phyloP scores from a whole-genome alignment of 352 stramenopile genomes.

The Globisporangium sylvaticum region DNA sequence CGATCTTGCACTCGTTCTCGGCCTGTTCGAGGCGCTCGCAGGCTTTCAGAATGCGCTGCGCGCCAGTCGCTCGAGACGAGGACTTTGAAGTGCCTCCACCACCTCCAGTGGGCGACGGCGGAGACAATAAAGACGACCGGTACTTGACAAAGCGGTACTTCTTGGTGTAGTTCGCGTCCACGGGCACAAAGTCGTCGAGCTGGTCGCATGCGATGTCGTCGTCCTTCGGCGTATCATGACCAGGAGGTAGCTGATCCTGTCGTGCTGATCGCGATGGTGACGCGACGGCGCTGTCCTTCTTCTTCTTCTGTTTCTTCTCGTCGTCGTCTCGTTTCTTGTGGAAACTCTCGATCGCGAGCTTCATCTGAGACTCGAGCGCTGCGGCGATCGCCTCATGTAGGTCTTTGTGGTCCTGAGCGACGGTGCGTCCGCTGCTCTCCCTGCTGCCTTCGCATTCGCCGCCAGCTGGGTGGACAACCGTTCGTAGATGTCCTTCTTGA shows the following conservation, averaged over 20 bases:
- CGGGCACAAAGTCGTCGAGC: constrained; percentile 44
- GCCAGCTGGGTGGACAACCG: constrained; percentile 43
- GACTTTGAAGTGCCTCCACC: background rate
- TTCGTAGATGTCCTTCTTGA: constrained; percentile 62
- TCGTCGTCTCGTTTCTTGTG: constrained; percentile 20
- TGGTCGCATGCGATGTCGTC: constrained; percentile 38
- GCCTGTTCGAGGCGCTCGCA: constrained; percentile 50
- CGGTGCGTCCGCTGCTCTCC: constrained; percentile 2
- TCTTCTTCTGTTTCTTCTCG: constrained; percentile 7
- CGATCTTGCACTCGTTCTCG: constrained; percentile 40
- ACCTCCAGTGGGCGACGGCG: constrained; percentile 12
- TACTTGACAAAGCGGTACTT: constrained; percentile 47
- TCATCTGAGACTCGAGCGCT: constrained; percentile 49
- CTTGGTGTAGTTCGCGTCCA: constrained; percentile 38
- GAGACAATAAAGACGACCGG: constrained; percentile 4
- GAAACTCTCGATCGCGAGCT: constrained; percentile 28
- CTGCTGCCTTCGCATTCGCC: background rate
- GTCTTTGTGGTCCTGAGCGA: constrained; percentile 21
- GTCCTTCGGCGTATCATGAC: constrained; percentile 3
- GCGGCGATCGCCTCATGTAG: constrained; percentile 47
- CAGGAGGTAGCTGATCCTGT: background rate
- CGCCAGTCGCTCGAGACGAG: constrained; percentile 20
- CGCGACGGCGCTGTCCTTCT: background rate
- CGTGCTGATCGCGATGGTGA: background rate
- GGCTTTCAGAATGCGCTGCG: constrained; percentile 50